phyloP scores from a whole-genome alignment of 148 eudicot genomes.

The Fagopyrum esculentum region DNA sequence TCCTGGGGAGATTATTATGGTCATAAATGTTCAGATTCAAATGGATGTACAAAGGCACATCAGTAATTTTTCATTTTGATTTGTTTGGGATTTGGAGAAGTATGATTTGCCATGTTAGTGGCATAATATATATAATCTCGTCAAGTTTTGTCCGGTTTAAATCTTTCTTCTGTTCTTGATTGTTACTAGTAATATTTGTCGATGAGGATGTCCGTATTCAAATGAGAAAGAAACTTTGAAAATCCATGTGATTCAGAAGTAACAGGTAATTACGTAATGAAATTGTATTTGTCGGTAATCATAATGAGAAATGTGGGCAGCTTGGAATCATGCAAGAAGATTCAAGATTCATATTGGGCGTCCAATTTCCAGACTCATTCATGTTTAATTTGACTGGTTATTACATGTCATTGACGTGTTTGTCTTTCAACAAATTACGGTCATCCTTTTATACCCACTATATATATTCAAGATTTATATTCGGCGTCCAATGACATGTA shows the following conservation, averaged over 20 bases:
- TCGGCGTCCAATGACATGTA: too few species aligned
- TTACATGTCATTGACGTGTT: background rate
- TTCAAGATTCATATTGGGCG: too few species aligned
- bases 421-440: background rate
- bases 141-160: background rate
- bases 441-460: background rate
- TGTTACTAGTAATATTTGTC: too few species aligned
- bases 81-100: background rate
- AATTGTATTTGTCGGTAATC: too few species aligned
- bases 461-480: too few species aligned
- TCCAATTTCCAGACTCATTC: background rate
- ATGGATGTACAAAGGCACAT: slow-evolving; percentile 1
- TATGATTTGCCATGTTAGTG: background rate
- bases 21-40: background rate
- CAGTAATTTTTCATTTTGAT: background rate
- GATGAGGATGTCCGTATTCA: too few species aligned
- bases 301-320: too few species aligned
- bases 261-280: too few species aligned
- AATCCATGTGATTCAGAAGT: too few species aligned
- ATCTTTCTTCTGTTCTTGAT: background rate
- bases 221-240: too few species aligned
- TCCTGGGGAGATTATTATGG: background rate
- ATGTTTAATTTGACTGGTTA: background rate
- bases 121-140: background rate
- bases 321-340: too few species aligned